Evolutionary conservation across 352 stramenopile genomes (phyloP).

Genomic region (Phytophthora quininea): DNA sequence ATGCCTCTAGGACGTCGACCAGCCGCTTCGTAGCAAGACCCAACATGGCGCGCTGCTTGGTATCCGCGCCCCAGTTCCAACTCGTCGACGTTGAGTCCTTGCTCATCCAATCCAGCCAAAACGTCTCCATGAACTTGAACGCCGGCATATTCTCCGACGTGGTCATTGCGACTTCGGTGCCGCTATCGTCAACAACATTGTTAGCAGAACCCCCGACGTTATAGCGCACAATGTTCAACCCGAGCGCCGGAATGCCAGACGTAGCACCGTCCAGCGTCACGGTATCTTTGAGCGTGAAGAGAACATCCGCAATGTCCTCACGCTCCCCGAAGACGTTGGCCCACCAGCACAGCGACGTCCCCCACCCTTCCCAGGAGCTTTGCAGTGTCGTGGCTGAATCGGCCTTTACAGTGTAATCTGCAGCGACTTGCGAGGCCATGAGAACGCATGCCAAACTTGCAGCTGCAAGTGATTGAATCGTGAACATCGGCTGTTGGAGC

Average conservation of each 20-base stretch:
- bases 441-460: conserved; percentile 8
- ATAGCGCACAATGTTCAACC: conserved; percentile 69
- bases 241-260: conserved; percentile 41
- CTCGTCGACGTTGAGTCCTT: conserved; percentile 41
- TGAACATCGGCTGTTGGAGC: conserved; percentile 8
- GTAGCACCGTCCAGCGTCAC: conserved; percentile 34
- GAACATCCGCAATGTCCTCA: conserved; percentile 53
- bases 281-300: conserved; percentile 53
- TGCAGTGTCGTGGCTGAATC: conserved; percentile 24
- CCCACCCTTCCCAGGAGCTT: conserved; percentile 58
- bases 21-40: conserved; percentile 42
- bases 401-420: conserved; percentile 29
- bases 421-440: conserved; percentile 8
- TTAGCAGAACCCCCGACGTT: conserved; percentile 58
- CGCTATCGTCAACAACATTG: conserved; percentile 47
- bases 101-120: conserved; percentile 61
- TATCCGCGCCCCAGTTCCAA: conserved; percentile 58
- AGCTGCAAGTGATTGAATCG: conserved; percentile 13
- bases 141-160: conserved; percentile 52
- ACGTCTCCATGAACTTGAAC: conserved; percentile 63
- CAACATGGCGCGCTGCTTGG: conserved; percentile 51
- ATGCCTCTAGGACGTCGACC: conserved; percentile 51
- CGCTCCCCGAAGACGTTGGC: conserved; percentile 66
- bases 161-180: conserved; percentile 49
- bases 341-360: conserved; percentile 70